These are phyloP conservation scores for Zalerion maritima DNA, from an alignment of 495 filamentous ascomycete species.

Conservation along the genomic window DNA sequence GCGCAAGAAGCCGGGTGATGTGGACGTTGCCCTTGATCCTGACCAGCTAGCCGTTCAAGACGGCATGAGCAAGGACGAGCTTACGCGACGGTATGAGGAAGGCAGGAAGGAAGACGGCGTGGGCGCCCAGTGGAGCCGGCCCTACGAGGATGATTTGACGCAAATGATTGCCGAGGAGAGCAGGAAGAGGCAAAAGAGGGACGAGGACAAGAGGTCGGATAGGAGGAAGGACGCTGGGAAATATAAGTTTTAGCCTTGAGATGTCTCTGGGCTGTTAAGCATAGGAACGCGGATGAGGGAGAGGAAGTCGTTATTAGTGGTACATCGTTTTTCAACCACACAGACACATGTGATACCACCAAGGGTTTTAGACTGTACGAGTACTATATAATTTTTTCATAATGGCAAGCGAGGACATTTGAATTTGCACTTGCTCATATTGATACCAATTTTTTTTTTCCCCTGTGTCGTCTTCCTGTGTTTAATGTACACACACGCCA, in stretches of 20 bases:
- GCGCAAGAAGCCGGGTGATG: conserved; percentile 88
- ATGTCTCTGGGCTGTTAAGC: too few species aligned
- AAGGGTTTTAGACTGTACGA: too few species aligned
- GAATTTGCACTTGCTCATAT: too few species aligned
- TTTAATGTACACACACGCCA: too few species aligned
- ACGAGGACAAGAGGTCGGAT: conserved; percentile 55
- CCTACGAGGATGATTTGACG: conserved; percentile 83
- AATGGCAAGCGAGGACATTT: too few species aligned
- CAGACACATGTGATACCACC: too few species aligned
- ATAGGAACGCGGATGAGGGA: too few species aligned
- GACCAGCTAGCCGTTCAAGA: conserved; percentile 57
- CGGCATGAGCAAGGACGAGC: conserved; percentile 49
- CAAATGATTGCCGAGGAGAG: conserved; percentile 95
- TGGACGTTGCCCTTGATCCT: conserved; percentile 81
- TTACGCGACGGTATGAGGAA: conserved; percentile 53
- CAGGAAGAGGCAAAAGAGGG: conserved; percentile 72
- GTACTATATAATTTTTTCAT: too few species aligned
- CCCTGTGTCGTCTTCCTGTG: too few species aligned
- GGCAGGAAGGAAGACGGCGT: conserved; percentile 53
- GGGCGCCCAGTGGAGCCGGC: conserved; percentile 53
- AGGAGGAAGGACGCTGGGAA: conserved; percentile 21
- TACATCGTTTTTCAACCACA: too few species aligned
- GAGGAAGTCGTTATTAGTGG: too few species aligned
- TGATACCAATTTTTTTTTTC: too few species aligned
- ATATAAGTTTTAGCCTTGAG: conserved; percentile 21